A percentile compares a stretch with the other conserved stretches of the same genome.
Conservation (phyloP, 139 green algal genomes). For the Medakamo hakoo region DNA sequence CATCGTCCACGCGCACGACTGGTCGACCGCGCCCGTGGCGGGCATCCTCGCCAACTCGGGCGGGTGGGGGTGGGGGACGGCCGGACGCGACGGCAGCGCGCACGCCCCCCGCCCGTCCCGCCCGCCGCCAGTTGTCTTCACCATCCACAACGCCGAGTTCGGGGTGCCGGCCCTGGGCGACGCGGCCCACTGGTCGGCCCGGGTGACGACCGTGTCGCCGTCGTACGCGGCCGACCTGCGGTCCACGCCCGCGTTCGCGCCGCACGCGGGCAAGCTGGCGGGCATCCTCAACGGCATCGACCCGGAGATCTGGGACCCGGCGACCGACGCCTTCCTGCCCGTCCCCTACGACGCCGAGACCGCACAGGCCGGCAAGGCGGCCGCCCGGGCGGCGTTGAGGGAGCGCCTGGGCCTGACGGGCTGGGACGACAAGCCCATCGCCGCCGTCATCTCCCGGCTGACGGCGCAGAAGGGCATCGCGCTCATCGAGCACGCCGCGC, state of each 20-base stretch:
- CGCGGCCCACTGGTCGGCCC: slow-evolving; percentile 57
- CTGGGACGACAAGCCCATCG: slow-evolving; percentile 56
- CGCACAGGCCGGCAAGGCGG: slow-evolving; percentile 41
- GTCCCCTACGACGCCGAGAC: slow-evolving; percentile 22
- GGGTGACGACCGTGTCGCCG: slow-evolving; percentile 83
- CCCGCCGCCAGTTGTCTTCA: slow-evolving; percentile 36
- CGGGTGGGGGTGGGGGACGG: too few species aligned
- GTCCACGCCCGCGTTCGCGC: slow-evolving; percentile 35
- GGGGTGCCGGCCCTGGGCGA: slow-evolving; percentile 56
- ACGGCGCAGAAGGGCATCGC: slow-evolving; percentile 93
- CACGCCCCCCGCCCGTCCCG: slow-evolving; percentile 18
- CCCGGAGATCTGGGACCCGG: slow-evolving; percentile 86
- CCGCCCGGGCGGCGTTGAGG: slow-evolving; percentile 41
- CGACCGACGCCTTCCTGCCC: slow-evolving; percentile 71
- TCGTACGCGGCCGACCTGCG: slow-evolving; percentile 77
- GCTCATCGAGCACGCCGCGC: slow-evolving; percentile 93
- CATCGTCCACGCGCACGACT: slow-evolving; percentile 95
- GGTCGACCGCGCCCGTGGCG: slow-evolving; percentile 55
- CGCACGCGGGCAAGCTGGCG: slow-evolving; percentile 53
- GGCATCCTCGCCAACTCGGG: slow-evolving; percentile 75
- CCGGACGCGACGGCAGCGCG: background rate
- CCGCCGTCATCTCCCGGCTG: slow-evolving; percentile 60
- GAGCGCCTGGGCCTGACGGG: slow-evolving; percentile 31
- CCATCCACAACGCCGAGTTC: slow-evolving; percentile 88
- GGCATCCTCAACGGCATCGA: slow-evolving; percentile 76